A percentile compares a stretch with the other conserved stretches of the same genome.
Conservation (phyloP, 805 yeast species). For the Kodamaea leandrae region DNA sequence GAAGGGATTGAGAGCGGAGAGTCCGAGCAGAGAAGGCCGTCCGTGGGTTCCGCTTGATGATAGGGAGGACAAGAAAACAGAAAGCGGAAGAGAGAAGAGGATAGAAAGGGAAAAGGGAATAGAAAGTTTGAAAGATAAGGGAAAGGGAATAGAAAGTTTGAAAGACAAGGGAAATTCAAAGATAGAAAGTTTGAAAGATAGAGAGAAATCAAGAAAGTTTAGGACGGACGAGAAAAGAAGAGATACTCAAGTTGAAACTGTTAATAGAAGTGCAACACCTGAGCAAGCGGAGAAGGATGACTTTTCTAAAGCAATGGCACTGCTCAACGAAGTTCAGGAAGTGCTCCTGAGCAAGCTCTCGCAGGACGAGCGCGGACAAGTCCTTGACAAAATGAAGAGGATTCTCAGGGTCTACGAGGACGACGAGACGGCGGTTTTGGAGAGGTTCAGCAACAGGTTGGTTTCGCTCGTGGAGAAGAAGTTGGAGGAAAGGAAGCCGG, state of each 20-base stretch:
- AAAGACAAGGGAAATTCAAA: too few species aligned
- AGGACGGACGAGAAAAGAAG: too few species aligned
- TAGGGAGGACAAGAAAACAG: not conserved
- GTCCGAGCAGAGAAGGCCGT: not conserved
- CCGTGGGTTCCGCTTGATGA: not conserved
- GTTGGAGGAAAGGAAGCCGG: constrained; percentile 1
- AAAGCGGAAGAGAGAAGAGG: not conserved
- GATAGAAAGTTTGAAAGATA: too few species aligned
- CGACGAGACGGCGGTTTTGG: constrained; percentile 23
- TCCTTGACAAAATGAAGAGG: not conserved
- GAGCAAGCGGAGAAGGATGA: too few species aligned
- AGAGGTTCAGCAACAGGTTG: constrained; percentile 38
- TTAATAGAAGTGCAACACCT: too few species aligned
- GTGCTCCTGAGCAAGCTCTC: not conserved
- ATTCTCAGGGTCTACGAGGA: not conserved
- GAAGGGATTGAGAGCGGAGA: not conserved
- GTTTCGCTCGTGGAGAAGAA: constrained; percentile 29
- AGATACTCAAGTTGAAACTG: too few species aligned
- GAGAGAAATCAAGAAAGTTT: too few species aligned
- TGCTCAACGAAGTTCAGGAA: not conserved
- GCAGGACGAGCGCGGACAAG: not conserved
- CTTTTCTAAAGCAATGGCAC: not conserved
- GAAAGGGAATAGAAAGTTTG: not conserved
- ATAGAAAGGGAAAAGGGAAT: not conserved
- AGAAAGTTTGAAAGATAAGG: not conserved